Conservation (phyloP, 768 basidiomycete species). For the Auricularia cornea region DNA sequence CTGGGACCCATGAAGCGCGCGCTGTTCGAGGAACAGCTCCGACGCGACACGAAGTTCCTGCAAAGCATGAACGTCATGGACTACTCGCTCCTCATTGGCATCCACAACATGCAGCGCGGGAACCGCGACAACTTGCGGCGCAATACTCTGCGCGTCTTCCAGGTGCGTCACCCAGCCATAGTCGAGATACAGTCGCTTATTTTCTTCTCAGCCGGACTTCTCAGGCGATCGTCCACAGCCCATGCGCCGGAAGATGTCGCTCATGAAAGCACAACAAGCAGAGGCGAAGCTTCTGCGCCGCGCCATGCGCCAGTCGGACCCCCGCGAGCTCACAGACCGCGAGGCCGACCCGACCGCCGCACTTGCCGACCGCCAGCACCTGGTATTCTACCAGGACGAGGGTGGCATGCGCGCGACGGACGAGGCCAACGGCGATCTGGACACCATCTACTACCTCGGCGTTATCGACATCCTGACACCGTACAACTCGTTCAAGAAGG, state of each 20-base stretch:
- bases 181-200: too few relatives aligned
- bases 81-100: constrained; percentile 88
- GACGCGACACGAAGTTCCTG: constrained; percentile 80
- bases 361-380: constrained; percentile 38
- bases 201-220: constrained; percentile 22
- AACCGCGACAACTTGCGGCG: constrained; percentile 87
- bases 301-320: constrained; percentile 77
- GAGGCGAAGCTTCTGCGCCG: constrained; percentile 81
- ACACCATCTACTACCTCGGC: constrained; percentile 87
- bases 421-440: constrained; percentile 64
- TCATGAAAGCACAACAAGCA: constrained; percentile 49
- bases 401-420: constrained; percentile 87
- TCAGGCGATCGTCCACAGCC: constrained; percentile 25
- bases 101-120: constrained; percentile 84
- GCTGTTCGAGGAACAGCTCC: constrained; percentile 81
- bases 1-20: constrained; percentile 96
- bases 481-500: constrained; percentile 63
- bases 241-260: constrained; percentile 52
- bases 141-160: constrained; percentile 87
- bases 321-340: constrained; percentile 45
- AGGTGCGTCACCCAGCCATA: too few relatives aligned
- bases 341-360: constrained; percentile 55
- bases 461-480: constrained; percentile 97
- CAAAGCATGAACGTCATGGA: constrained; percentile 88
- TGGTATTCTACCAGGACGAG: constrained; percentile 95